phyloP scores from a whole-genome alignment of 2,329 filamentous ascomycete genomes.

The Fusarium dlaminii region DNA sequence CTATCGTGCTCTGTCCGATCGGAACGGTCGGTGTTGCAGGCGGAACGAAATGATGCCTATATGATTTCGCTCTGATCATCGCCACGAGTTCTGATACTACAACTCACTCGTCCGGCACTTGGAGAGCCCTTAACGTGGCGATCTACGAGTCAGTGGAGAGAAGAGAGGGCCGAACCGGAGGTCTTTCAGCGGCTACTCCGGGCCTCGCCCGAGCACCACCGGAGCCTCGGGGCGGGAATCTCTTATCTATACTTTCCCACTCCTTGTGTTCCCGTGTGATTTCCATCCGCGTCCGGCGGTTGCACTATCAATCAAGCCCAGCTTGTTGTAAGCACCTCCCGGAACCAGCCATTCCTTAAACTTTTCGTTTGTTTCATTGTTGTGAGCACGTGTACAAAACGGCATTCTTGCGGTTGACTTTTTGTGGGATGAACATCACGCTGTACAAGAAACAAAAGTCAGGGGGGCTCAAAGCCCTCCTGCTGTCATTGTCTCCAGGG shows the following conservation, averaged over 20 bases:
- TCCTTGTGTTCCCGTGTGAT: slow-evolving; percentile 4
- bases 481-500: slow-evolving; percentile 32
- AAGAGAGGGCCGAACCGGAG: slow-evolving; percentile 28
- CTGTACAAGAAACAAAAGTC: slow-evolving; percentile 16
- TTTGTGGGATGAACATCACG: slow-evolving; percentile 13
- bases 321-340: not conserved
- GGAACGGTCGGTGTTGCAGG: not conserved
- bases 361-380: slow-evolving; percentile 7
- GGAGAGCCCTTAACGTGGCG: not conserved
- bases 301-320: slow-evolving; percentile 3
- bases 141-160: slow-evolving; percentile 26
- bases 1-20: not conserved
- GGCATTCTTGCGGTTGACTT: not conserved
- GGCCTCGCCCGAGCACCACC: slow-evolving; percentile 17
- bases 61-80: not conserved
- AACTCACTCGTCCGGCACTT: slow-evolving; percentile 8
- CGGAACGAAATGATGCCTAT: not conserved
- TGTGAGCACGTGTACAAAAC: slow-evolving; percentile 20
- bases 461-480: slow-evolving; percentile 17
- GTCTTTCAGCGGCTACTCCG: slow-evolving; percentile 26
- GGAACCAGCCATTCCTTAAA: slow-evolving; percentile 4
- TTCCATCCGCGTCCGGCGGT: slow-evolving; percentile 18
- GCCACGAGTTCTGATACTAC: not conserved
- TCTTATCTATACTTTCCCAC: slow-evolving; percentile 30
- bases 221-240: slow-evolving; percentile 21